These are phyloP conservation scores for Bromus sterilis DNA, from an alignment of 176 grass and related monocot genomes.

Conservation along the genomic window DNA sequence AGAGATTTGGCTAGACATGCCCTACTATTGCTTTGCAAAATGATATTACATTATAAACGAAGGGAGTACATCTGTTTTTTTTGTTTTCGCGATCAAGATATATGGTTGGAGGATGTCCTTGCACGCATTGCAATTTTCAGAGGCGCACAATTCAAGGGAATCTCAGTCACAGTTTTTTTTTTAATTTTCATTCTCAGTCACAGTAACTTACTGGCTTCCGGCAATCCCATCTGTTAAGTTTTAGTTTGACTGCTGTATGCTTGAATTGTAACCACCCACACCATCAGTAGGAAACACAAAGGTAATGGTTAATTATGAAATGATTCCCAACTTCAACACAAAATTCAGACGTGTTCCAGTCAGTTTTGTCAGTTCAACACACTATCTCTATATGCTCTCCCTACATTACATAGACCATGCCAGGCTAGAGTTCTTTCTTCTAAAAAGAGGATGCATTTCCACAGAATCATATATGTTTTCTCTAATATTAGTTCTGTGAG, in stretches of 20 bases:
- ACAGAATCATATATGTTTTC: background rate
- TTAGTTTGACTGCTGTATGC: background rate
- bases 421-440: constrained; percentile 6
- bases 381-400: constrained; percentile 5
- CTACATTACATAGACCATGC: background rate
- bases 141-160: too few species aligned
- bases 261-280: background rate
- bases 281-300: background rate
- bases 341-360: background rate
- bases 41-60: too few species aligned
- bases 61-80: too few species aligned
- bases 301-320: background rate
- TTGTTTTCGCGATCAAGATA: too few species aligned
- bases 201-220: background rate
- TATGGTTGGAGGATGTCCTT: too few species aligned
- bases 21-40: too few species aligned
- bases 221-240: background rate
- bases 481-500: background rate
- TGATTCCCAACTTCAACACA: constrained; percentile 7
- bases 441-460: background rate
- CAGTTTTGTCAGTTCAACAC: constrained; percentile 11
- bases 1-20: too few species aligned
- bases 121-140: too few species aligned
- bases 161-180: too few species aligned
- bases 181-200: too few species aligned